phyloP scores from a whole-genome alignment of 2,329 filamentous ascomycete species.

The Didymella lethalis region DNA sequence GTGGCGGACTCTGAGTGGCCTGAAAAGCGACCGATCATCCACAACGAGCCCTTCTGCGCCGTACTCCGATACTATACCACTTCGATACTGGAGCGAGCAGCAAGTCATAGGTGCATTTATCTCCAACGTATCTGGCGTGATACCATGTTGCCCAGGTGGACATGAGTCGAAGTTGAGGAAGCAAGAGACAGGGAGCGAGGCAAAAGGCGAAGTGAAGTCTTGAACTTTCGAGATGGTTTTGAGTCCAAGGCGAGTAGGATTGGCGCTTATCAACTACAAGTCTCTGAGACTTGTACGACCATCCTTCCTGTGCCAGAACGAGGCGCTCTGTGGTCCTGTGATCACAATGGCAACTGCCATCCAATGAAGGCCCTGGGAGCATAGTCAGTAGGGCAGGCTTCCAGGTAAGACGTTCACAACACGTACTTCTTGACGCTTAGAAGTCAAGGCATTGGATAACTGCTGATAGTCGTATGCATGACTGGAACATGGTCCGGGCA shows the following conservation, averaged over 20 bases:
- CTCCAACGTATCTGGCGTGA: conserved; percentile 6
- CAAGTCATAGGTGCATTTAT: conserved; percentile 3
- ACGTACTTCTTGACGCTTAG: conserved; percentile 25
- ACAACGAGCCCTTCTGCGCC: conserved; percentile 23
- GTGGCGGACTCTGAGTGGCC: conserved; percentile 55
- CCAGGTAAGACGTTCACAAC: conserved; percentile 33
- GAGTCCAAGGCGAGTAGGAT: conserved; percentile 37
- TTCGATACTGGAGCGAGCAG: not conserved
- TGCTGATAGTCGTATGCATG: conserved; percentile 44
- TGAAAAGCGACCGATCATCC: conserved; percentile 48
- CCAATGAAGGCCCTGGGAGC: conserved; percentile 41
- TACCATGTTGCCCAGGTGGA: not conserved
- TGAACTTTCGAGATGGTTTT: conserved; percentile 30
- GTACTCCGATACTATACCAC: conserved; percentile 23
- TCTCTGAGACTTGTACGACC: conserved; percentile 45
- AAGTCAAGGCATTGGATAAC: conserved; percentile 42
- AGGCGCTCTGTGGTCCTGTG: conserved; percentile 30
- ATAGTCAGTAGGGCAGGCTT: conserved; percentile 30
- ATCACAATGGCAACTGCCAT: conserved; percentile 22
- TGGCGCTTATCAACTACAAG: conserved; percentile 45
- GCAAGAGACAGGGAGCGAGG: conserved; percentile 28
- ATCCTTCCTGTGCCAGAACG: conserved; percentile 28
- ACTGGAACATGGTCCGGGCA: conserved; percentile 44
- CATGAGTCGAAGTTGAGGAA: not conserved
- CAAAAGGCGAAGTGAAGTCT: conserved; percentile 37